These are phyloP conservation scores for Phlyctochytrium planicorne DNA, from an alignment of 192 early-diverging fungal genomes.

Conservation along the genomic window DNA sequence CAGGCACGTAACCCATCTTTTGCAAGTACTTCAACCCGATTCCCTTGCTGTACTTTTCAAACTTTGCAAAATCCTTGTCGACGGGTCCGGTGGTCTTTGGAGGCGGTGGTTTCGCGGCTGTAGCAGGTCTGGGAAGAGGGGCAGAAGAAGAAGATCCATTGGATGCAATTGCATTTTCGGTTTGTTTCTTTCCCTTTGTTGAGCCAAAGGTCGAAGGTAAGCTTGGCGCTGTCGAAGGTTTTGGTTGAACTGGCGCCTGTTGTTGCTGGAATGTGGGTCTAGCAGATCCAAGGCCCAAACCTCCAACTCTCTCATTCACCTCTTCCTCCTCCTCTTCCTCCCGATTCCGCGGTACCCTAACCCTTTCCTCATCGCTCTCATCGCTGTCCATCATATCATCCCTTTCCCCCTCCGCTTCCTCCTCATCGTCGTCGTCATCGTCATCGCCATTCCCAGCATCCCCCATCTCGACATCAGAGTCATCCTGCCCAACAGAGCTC, in stretches of 20 bases:
- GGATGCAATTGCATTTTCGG: neutral
- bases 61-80: conserved; percentile 80
- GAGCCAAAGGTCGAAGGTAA: no score
- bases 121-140: neutral
- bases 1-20: conserved; percentile 87
- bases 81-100: neutral
- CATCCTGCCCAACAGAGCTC: no score
- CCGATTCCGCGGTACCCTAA: neutral
- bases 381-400: conserved; percentile 3
- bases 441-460: neutral
- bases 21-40: conserved; percentile 80
- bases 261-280: no score
- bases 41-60: conserved; percentile 72
- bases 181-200: neutral
- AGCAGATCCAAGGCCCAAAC: conserved; percentile 19
- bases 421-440: conserved; percentile 15
- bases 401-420: conserved; percentile 4
- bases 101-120: neutral
- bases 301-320: conserved; percentile 14
- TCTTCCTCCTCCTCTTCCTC: conserved; percentile 22
- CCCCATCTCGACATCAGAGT: conserved; percentile 8
- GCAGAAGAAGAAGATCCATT: conserved; percentile 5
- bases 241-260: no score
- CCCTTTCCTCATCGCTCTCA: conserved; percentile 4
- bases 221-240: neutral